These are phyloP conservation scores for Rhododendron ferrugineum DNA, from an alignment of 148 eudicot species.

Conservation along the genomic window DNA sequence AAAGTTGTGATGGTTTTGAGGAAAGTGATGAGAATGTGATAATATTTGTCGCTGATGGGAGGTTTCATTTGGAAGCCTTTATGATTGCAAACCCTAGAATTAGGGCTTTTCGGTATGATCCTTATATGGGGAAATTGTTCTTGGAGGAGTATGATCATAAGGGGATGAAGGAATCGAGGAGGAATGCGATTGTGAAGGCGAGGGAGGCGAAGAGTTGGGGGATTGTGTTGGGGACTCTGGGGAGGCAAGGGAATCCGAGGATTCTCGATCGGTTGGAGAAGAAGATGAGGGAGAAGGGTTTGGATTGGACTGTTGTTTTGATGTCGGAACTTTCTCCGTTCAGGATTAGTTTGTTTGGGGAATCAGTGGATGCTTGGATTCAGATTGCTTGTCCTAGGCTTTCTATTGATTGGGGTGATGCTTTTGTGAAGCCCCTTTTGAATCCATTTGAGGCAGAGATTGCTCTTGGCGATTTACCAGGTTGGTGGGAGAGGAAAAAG, in stretches of 20 bases:
- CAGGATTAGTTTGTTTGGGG: constrained; percentile 67
- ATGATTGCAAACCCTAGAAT: constrained; percentile 89
- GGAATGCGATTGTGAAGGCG: constrained; percentile 65
- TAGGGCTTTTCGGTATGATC: constrained; percentile 80
- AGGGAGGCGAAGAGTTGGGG: constrained; percentile 73
- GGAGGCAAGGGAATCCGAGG: constrained; percentile 92
- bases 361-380: constrained; percentile 93
- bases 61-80: constrained; percentile 94
- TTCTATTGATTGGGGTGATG: constrained; percentile 98
- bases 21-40: constrained; percentile 43
- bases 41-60: constrained; percentile 86
- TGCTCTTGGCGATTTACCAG: constrained; percentile 81
- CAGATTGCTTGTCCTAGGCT: constrained; percentile 90
- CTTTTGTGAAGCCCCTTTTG: constrained; percentile 74
- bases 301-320: constrained; percentile 65
- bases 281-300: constrained; percentile 72
- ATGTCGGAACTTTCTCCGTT: constrained; percentile 84
- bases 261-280: constrained; percentile 70
- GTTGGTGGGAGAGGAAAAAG: constrained; percentile 89
- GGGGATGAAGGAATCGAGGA: constrained; percentile 79
- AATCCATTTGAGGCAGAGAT: constrained; percentile 92
- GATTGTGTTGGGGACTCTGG: constrained; percentile 82
- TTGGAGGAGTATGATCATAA: constrained; percentile 88
- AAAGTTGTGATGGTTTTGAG: constrained; percentile 24
- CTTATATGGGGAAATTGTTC: constrained; percentile 78